Conservation (phyloP, 768 basidiomycete species). For the Tricholomella constricta region DNA sequence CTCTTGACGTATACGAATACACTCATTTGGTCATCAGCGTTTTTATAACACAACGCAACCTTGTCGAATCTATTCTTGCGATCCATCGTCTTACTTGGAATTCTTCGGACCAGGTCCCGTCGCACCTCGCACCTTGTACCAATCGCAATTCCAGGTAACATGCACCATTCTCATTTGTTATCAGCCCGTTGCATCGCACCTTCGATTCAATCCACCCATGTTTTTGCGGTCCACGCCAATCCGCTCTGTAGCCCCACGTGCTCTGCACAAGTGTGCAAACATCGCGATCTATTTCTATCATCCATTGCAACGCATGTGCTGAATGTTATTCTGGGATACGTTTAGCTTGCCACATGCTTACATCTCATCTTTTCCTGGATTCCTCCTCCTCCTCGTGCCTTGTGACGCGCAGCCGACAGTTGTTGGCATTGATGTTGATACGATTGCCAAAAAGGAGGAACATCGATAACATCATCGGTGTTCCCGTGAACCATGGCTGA, state of each 20-base stretch:
- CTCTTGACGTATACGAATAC: no score
- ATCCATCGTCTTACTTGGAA: neutral
- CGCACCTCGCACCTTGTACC: neutral
- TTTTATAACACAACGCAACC: no score
- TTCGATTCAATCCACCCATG: no score
- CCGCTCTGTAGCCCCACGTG: neutral
- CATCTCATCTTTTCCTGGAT: neutral
- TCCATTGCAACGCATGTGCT: neutral
- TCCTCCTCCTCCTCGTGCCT: slow-evolving; percentile 1
- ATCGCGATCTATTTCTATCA: slow-evolving; percentile 1
- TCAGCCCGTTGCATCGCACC: no score
- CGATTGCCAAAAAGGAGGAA: neutral
- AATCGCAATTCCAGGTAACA: neutral
- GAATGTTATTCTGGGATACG: neutral
- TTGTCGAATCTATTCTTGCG: no score
- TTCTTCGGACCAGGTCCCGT: neutral
- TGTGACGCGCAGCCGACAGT: neutral
- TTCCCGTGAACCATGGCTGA: neutral
- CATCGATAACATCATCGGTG: neutral
- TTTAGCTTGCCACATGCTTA: slow-evolving; percentile 7
- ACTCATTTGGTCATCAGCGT: no score
- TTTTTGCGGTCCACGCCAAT: neutral
- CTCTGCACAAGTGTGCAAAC: neutral
- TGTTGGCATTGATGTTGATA: neutral
- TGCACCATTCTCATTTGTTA: no score